Base-by-base conservation (phyloP, 129 eudicot genomes). In the Pittosporum tobira region DNA sequence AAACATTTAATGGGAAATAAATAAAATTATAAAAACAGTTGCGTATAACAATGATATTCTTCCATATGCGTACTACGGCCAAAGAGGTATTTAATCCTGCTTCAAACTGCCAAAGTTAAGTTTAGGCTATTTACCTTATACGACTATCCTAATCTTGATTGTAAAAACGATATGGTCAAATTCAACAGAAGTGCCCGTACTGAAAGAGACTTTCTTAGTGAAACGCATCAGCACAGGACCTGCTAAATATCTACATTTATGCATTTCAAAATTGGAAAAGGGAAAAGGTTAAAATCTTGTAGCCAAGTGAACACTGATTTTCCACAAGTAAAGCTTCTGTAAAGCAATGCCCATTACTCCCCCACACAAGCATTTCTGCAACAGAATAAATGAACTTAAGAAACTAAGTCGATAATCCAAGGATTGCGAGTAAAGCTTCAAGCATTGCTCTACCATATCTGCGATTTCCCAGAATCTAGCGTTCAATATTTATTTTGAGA, bases 281-380 rank as follows among this genome's bases (percentile, higher is more conserved):
- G n/a, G n/a, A n/a, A n/a, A n/a, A n/a, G n/a, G n/a, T n/a, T 20
- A 47, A 44, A 59, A 27, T 51, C 74, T 68, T 73, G 77, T 47
- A 71, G 73, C 55, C 75, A 75, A 67, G 53, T 66, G 83, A 78
- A 70, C 45, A 70, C 59, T 73, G 73, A 73, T 68, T n/a, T 59
- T 76, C 84, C 82, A 71, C 79, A 75, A 76, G 79, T 74, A 79
- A 61, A 65, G 83, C 83, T 78, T 82, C 82, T 65, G 77, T 76
- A 68, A 80, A 76, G 78, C 76, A 76, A 76, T 76, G 63, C 74
- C 84, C 82, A 75, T 67, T 60, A 78, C 73, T 75, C 89, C 80
- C 79, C 65, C 69, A n/a, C n/a, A 83, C 71, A 79, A 73, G 82
- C 85, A 83, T 68, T 71, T 83, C 90, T 83, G 90, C 90, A 83